Conservation (phyloP, 106 monocot species). For the Narthecium ossifragum region DNA sequence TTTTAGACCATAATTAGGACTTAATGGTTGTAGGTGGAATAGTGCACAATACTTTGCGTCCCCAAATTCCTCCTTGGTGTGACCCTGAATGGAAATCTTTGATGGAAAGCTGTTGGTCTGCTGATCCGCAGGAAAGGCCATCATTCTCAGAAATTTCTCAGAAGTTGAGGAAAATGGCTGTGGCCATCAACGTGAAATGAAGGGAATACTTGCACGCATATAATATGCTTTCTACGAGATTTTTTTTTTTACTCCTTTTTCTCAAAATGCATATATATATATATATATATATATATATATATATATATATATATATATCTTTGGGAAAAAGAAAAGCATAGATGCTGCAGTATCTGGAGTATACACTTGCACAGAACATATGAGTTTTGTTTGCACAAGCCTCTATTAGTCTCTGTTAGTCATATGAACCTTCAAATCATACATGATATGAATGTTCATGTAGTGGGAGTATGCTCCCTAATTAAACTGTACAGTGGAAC, state of each 20-base stretch:
- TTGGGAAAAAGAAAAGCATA: not conserved
- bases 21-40: constrained; percentile 54
- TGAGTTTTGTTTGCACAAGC: not conserved
- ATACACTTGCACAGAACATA: not conserved
- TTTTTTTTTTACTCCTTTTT: too few species aligned
- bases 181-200: constrained; percentile 80
- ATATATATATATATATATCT: too few species aligned
- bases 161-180: constrained; percentile 86
- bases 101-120: constrained; percentile 91
- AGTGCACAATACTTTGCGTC: constrained; percentile 72
- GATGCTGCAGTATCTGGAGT: constrained; percentile 1
- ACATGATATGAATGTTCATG: constrained; percentile 3
- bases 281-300: too few species aligned
- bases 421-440: too few species aligned
- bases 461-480: not conserved
- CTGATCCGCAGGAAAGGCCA: constrained; percentile 68
- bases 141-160: constrained; percentile 86
- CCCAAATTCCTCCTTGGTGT: constrained; percentile 84
- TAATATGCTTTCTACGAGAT: not conserved
- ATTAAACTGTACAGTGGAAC: not conserved
- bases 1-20: constrained; percentile 1
- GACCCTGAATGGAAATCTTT: constrained; percentile 96
- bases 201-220: not conserved
- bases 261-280: too few species aligned
- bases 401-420: too few species aligned